Evolutionary conservation across 768 basidiomycete species (phyloP), one percentile per base, ranked within the genome.

Genomic region (Thelephora ganbajun): DNA sequence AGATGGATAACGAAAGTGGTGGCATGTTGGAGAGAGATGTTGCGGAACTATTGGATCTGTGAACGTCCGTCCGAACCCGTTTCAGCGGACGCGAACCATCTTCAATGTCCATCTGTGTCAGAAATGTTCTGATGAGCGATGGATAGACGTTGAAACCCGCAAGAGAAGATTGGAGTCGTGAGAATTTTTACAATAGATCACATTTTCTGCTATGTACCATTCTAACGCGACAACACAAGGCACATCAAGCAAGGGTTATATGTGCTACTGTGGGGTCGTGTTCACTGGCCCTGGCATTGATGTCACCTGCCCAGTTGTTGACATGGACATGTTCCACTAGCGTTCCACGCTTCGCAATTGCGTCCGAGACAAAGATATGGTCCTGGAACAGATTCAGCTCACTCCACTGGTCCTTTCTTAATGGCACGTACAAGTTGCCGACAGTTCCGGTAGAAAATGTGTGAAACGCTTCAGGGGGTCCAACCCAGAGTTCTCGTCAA

Each of bases 1-100:
- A 76, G 53, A 93, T 88, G 13, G 83, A 87, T 36, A 81, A 69
- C 1, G 83, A 83, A 35, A 86, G 73, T 3, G 80, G 81, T 3
- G 79, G 80, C 14, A 83, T 59, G 45, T 50, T 53, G 26, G 9
- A 9, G 9, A 9, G 26, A 30, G 26, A 30, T 7, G 39, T 16
- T 11, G 14, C 39, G 14, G 39, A 41, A 11, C 39, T 22, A 41
- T 14, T 14, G 16, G 16, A 22, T 16, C 22, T 22, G 9, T 41
- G 39, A 11, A 22, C 18, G 16, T 41, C 14, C 22, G 39, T 41
- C 16, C 39, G 39, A 18, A 41, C 18, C 16, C 39, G 39, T 22
- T 41, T 41, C 18, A 22, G 18, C 22, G 39, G 39, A 18, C 39
- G 39, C 14, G 39, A 9, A 16, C 9, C 16, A 22, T 41, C 39